Evolutionary conservation across 1,284 basidiomycete species (phyloP), one percentile per base, ranked within the genome.

Genomic region (Naganishia sp.): DNA sequence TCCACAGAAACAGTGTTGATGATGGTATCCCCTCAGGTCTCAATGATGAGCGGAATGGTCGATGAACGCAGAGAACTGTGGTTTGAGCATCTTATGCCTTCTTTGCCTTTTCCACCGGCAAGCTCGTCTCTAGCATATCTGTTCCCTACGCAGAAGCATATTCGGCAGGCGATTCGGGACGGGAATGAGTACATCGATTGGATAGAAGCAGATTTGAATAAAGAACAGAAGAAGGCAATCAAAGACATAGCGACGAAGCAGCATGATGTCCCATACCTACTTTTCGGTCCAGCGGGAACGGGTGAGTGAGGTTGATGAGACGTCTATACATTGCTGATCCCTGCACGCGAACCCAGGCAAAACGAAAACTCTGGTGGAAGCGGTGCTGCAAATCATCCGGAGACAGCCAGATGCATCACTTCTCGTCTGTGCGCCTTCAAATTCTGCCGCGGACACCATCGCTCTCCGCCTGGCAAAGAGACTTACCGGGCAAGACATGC

Each of bases 371-470:
- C 60, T 78, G 25, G 75, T 78, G 25, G 78, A 80, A 57, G 68
- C 72, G 0, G 73, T 77, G 16, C 70, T 79, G 5, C 79, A 81
- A 54, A 75, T 80, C 23, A 64, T 80, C 0, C 63, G 65, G 10
- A 61, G 59, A 44, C 56, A 77, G 28, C 72, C 75, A 0, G 33
- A 71, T 9, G 68, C 78, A 1, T 67, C 70, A 11, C 67, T 81
- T 36, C 74, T 81, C 2, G 72, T 81, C 18, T 76, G 73, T 53
- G 80, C 78, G 3, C 77, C 79, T 0, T 79, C 77, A 10, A 77
- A 78, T 55, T 72, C 79, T 6, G 79, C 80, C 0, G 74, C 79
- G n/a, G 80, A 81, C 66, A 80, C 78, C 6, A 64, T 81, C n/a
- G 76, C 76, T 0, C 61, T 73, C 4, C 74, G 80, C 4, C 71